phyloP scores from a whole-genome alignment of 768 basidiomycete genomes.

The Trametes coccinea region DNA sequence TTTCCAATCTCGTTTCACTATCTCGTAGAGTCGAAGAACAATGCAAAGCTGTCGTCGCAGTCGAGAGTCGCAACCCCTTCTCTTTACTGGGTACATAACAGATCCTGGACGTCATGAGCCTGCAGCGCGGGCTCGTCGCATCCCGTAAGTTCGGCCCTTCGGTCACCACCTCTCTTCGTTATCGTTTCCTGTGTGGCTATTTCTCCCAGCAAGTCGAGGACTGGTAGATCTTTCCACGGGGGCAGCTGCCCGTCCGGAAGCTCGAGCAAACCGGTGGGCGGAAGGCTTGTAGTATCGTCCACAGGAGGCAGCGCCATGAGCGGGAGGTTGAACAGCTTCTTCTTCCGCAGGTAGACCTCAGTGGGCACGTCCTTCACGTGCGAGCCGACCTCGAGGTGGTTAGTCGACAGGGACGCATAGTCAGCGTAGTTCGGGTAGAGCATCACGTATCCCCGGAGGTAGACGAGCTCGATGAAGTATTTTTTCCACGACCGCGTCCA shows the following conservation, averaged over 20 bases:
- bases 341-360: constrained; percentile 52
- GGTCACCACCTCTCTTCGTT: constrained; percentile 34
- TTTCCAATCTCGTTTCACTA: not conserved
- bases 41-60: constrained; percentile 16
- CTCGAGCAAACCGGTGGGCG: constrained; percentile 48
- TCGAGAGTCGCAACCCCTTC: not conserved
- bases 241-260: constrained; percentile 60
- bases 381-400: constrained; percentile 82
- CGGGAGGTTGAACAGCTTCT: constrained; percentile 66
- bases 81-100: constrained; percentile 24
- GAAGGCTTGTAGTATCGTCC: constrained; percentile 14
- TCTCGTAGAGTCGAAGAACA: constrained; percentile 5
- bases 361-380: constrained; percentile 65
- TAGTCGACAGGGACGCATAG: constrained; percentile 81
- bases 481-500: constrained; percentile 89
- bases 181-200: constrained; percentile 39
- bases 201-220: constrained; percentile 54
- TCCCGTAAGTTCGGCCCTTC: constrained; percentile 28
- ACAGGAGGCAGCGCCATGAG: constrained; percentile 53
- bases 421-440: constrained; percentile 81
- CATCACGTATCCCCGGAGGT: constrained; percentile 83
- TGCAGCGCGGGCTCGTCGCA: constrained; percentile 17
- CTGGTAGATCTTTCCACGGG: constrained; percentile 54
- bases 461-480: constrained; percentile 85
- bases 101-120: constrained; percentile 23